Evolutionary conservation across 129 eudicot species (phyloP).

Genomic region (carrot (Daucus carota)): DH1_v3.0 NC_030383.2:61365001-61365500

Average conservation of each 20-base stretch:
- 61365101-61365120: neutral
- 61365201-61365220: too few relatives aligned
- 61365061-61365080: constrained; percentile 5
- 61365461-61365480: constrained; percentile 93
- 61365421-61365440: constrained; percentile 95
- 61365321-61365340: neutral
- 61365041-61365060: constrained; percentile 17
- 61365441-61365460: constrained; percentile 98
- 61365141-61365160: too few relatives aligned
- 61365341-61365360: neutral
- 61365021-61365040: constrained; percentile 85
- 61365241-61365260: too few relatives aligned
- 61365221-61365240: too few relatives aligned
- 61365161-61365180: too few relatives aligned
- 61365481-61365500: constrained; percentile 60
- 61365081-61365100: neutral
- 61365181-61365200: too few relatives aligned
- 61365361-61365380: neutral
- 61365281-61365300: neutral
- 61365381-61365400: neutral
- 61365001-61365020: constrained; percentile 97
- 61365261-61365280: too few relatives aligned
- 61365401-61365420: constrained; percentile 37
- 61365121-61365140: too few relatives aligned
- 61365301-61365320: neutral